Evolutionary conservation across 768 basidiomycete species (phyloP).

Genomic region (Mycena olivaceomarginata): DNA sequence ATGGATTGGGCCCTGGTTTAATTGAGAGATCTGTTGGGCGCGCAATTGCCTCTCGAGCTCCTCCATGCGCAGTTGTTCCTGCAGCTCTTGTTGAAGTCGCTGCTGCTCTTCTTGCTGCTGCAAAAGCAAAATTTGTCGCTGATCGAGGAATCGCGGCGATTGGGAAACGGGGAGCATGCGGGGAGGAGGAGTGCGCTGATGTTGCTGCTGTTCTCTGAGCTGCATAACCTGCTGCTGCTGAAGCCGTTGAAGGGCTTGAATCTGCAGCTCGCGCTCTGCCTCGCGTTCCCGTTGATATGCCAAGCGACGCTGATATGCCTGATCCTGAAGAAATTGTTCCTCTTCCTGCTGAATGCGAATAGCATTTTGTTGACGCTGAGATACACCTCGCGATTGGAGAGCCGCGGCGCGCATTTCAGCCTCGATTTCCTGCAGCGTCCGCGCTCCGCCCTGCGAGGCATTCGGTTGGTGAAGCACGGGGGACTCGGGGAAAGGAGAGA

Average conservation of each 20-base stretch:
- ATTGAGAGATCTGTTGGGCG: constrained; percentile 70
- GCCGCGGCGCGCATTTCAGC: constrained; percentile 86
- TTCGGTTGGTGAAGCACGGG: constrained; percentile 55
- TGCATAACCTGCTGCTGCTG: constrained; percentile 68
- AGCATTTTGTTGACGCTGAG: constrained; percentile 62
- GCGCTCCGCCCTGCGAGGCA: constrained; percentile 63
- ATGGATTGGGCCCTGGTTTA: constrained; percentile 62
- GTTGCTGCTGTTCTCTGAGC: constrained; percentile 63
- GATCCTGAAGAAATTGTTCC: constrained; percentile 59
- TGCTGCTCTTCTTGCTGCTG: constrained; percentile 82
- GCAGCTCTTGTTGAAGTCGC: constrained; percentile 74
- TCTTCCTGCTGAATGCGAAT: constrained; percentile 63
- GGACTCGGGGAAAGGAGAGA: constrained; percentile 60
- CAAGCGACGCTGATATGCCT: constrained; percentile 55
- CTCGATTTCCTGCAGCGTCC: constrained; percentile 89
- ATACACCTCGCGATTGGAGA: constrained; percentile 61
- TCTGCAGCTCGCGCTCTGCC: constrained; percentile 69
- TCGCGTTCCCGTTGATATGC: constrained; percentile 55
- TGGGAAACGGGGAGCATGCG: constrained; percentile 85
- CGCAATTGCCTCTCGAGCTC: constrained; percentile 80
- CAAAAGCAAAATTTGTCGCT: constrained; percentile 80
- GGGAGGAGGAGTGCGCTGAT: constrained; percentile 80
- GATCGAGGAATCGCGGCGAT: constrained; percentile 87
- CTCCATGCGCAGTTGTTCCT: constrained; percentile 79
- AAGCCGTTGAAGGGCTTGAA: constrained; percentile 67